Percentiles rank a stretch among this genome's conserved stretches.
Conservation (phyloP, 2,329 filamentous ascomycete genomes). For the Cladobotryum protrusum region DNA sequence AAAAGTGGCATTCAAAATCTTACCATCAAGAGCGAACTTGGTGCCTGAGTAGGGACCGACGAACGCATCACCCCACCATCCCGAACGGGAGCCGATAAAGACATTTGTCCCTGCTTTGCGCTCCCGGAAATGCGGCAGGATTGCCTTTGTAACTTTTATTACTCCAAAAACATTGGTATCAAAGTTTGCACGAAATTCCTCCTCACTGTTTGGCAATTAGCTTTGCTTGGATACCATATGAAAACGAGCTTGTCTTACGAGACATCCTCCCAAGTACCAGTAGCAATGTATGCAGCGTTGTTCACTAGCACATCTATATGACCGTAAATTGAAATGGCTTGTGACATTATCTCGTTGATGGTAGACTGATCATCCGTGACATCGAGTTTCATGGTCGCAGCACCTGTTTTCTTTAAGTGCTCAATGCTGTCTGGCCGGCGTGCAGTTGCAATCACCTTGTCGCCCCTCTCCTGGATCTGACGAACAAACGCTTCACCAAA, state of each 20-base stretch:
- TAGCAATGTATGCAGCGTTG: constrained; percentile 17
- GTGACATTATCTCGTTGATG: constrained; percentile 16
- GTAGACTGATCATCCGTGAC: constrained; percentile 15
- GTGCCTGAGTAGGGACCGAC: constrained; percentile 9
- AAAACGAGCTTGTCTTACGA: not conserved
- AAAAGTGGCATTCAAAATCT: not conserved
- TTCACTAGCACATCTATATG: constrained; percentile 21
- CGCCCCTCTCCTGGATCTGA: constrained; percentile 14
- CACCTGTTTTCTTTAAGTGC: constrained; percentile 18
- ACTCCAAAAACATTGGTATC: constrained; percentile 8
- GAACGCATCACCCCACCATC: constrained; percentile 4
- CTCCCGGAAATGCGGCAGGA: constrained; percentile 7
- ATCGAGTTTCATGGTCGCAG: constrained; percentile 25
- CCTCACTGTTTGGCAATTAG: not conserved
- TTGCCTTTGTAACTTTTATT: constrained; percentile 1
- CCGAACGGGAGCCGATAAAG: constrained; percentile 11
- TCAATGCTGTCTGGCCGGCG: constrained; percentile 13
- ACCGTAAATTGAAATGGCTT: constrained; percentile 22
- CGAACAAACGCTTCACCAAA: constrained; percentile 3
- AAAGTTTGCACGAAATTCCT: constrained; percentile 1
- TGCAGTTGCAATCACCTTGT: constrained; percentile 20
- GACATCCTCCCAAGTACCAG: constrained; percentile 5
- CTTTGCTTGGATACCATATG: not conserved
- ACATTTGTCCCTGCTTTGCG: constrained; percentile 9
- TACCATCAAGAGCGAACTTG: constrained; percentile 13